phyloP scores from a whole-genome alignment of 257 asterid genomes.

The Petunia axillaris region DNA sequence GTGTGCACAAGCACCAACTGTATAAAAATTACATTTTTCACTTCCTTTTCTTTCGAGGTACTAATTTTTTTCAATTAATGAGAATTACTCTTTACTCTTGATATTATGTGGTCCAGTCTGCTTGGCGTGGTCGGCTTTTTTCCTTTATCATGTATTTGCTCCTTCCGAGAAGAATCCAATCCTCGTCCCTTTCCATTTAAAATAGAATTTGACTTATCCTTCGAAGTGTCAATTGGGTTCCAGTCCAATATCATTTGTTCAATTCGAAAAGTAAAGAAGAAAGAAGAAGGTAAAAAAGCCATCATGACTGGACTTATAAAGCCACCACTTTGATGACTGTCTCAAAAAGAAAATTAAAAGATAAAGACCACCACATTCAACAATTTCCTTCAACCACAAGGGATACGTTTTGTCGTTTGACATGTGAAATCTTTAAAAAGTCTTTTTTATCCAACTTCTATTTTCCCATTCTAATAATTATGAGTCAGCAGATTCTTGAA shows the following conservation, averaged over 20 bases:
- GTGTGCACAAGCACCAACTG: too few species aligned
- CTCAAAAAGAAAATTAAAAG: not conserved
- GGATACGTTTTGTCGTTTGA: conserved; percentile 25
- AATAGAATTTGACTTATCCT: conserved; percentile 20
- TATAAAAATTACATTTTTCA: not conserved
- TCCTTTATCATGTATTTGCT: not conserved
- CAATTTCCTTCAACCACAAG: conserved; percentile 32
- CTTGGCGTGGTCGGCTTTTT: conserved; percentile 17
- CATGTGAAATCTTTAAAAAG: conserved; percentile 20
- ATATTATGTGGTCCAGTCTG: not conserved
- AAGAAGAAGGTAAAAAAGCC: conserved; percentile 23
- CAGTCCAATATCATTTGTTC: not conserved
- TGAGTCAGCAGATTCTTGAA: not conserved
- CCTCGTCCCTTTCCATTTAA: not conserved
- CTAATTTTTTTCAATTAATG: not conserved
- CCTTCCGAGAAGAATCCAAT: conserved; percentile 17
- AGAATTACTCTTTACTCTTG: not conserved
- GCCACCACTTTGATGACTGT: conserved; percentile 8
- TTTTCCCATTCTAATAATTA: not conserved
- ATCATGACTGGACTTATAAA: conserved; percentile 2
- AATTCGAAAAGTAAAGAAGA: conserved; percentile 17
- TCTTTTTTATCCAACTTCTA: not conserved
- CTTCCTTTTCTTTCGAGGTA: not conserved
- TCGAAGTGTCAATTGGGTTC: not conserved
- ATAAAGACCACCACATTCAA: conserved; percentile 19